phyloP scores from a whole-genome alignment of 2,329 filamentous ascomycete genomes.

The Neonectria coccinea region DNA sequence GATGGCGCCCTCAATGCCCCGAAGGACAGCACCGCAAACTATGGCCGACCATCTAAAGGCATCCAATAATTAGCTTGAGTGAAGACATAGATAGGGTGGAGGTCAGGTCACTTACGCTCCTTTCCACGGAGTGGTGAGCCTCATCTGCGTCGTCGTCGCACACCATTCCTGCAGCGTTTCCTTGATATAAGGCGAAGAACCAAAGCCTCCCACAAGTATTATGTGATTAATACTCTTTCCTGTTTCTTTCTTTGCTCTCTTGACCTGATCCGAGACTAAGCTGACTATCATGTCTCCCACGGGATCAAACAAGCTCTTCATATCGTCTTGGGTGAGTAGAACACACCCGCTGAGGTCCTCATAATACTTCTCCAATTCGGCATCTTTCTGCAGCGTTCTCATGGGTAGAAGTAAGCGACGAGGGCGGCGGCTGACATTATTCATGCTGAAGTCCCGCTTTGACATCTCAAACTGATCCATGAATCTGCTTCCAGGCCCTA shows the following conservation, averaged over 20 bases:
- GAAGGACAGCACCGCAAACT: not conserved
- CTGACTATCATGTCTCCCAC: slow-evolving; percentile 9
- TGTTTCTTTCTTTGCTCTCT: not conserved
- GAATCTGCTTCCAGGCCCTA: slow-evolving; percentile 31
- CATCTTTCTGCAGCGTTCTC: not conserved
- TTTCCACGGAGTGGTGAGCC: no score
- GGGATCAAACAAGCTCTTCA: slow-evolving; percentile 19
- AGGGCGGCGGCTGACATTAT: slow-evolving; percentile 17
- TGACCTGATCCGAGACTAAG: slow-evolving; percentile 16
- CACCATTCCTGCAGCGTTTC: not conserved
- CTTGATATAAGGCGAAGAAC: slow-evolving; percentile 20
- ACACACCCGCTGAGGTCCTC: slow-evolving; percentile 6
- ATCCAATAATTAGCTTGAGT: no score
- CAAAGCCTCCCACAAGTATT: slow-evolving; percentile 22
- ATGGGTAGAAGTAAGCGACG: slow-evolving; percentile 5
- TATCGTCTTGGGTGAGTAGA: slow-evolving; percentile 10
- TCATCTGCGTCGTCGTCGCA: no score
- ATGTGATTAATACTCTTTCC: slow-evolving; percentile 8
- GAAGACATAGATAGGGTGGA: no score
- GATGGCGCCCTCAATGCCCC: not conserved
- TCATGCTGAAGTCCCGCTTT: slow-evolving; percentile 36
- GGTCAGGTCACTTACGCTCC: no score
- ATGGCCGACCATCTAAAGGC: not conserved
- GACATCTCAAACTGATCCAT: slow-evolving; percentile 32
- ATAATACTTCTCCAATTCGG: slow-evolving; percentile 14